These are phyloP conservation scores for Lepidium aucheri DNA, from an alignment of 345 rosid species.

Conservation along the genomic window DNA sequence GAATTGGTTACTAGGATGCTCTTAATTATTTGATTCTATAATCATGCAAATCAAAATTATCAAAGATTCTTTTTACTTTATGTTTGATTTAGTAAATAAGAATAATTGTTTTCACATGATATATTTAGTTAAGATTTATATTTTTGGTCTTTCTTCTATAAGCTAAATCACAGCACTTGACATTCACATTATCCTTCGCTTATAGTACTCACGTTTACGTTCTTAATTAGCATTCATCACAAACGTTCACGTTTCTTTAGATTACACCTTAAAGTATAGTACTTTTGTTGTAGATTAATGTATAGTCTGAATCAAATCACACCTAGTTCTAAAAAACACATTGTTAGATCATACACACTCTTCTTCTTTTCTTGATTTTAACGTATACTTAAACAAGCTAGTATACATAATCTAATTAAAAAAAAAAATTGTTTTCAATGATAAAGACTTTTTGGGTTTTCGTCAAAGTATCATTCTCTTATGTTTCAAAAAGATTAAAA, in stretches of 20 bases:
- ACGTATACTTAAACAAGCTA: background rate
- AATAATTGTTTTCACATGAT: background rate
- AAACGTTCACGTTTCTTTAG: background rate
- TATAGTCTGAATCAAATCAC: too few species aligned
- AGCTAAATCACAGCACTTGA: background rate
- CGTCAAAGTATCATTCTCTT: background rate
- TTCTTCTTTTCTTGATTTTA: background rate
- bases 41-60: background rate
- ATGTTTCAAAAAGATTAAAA: background rate
- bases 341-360: background rate
- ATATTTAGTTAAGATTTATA: background rate
- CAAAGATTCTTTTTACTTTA: background rate
- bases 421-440: too few species aligned
- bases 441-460: too few species aligned
- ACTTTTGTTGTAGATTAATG: too few species aligned
- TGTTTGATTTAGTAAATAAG: background rate
- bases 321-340: too few species aligned
- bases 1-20: conserved; percentile 16
- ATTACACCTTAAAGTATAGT: background rate
- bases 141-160: background rate
- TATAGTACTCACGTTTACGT: background rate
- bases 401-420: too few species aligned
- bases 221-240: background rate
- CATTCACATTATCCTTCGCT: background rate
- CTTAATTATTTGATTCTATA: background rate